Percentiles rank a stretch among this genome's conserved stretches.
Conservation (phyloP, 495 filamentous ascomycete species). For the Penicillium lividum region DNA sequence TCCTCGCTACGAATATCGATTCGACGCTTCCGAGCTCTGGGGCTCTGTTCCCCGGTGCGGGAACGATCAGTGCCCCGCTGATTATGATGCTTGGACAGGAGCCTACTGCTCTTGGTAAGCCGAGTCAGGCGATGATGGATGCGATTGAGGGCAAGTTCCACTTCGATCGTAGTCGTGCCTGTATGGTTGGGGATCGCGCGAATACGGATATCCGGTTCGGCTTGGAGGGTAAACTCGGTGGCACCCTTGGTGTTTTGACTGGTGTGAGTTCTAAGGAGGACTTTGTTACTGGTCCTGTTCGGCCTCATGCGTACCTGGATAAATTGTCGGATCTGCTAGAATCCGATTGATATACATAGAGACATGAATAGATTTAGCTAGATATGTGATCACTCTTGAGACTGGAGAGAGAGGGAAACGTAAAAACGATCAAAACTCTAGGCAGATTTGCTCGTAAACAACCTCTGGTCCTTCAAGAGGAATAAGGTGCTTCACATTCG, state of each 20-base stretch:
- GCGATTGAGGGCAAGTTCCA: constrained; percentile 93
- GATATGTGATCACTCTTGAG: too few relatives aligned
- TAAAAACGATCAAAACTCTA: too few relatives aligned
- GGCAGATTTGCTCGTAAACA: constrained; percentile 1
- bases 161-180: constrained; percentile 79
- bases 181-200: constrained; percentile 94
- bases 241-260: constrained; percentile 88
- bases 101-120: constrained; percentile 84
- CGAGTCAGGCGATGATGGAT: constrained; percentile 99
- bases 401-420: too few relatives aligned
- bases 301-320: constrained; percentile 80
- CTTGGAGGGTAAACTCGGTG: constrained; percentile 84
- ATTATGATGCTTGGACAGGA: constrained; percentile 67
- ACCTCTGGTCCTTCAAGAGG: not conserved
- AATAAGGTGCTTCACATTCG: constrained; percentile 4
- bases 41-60: constrained; percentile 88
- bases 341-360: constrained; percentile 15
- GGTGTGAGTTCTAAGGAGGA: constrained; percentile 81
- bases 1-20: constrained; percentile 92
- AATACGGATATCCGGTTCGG: constrained; percentile 98
- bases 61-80: constrained; percentile 76
- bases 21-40: constrained; percentile 78
- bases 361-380: not conserved
- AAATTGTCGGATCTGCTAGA: constrained; percentile 72
- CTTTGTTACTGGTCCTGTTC: constrained; percentile 70